A percentile compares a stretch with the other conserved stretches of the same genome.
phyloP scores from a whole-genome alignment of 1,139 yeast species.

The Neolecta irregularis region DNA sequence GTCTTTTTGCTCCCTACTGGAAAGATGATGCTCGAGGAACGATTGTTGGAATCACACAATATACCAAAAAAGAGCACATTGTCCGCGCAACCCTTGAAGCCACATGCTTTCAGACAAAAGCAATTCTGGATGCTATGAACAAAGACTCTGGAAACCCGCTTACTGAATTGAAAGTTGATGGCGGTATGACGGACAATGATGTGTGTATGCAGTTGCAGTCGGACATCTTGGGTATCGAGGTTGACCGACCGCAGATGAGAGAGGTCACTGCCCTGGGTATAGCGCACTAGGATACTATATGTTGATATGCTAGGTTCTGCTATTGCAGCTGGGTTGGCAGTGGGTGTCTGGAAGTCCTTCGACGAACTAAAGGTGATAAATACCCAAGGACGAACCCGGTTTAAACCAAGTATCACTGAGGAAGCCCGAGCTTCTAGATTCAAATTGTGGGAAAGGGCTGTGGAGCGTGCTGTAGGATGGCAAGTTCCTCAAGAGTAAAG shows the following conservation, averaged over 20 bases:
- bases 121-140: constrained; percentile 81
- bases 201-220: constrained; percentile 92
- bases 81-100: constrained; percentile 93
- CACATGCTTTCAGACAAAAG: constrained; percentile 84
- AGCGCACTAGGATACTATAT: too few species aligned
- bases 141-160: constrained; percentile 52
- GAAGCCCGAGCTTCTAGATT: constrained; percentile 48
- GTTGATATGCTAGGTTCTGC: too few species aligned
- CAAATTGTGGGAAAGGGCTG: constrained; percentile 71
- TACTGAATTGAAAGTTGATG: constrained; percentile 55
- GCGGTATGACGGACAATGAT: constrained; percentile 88
- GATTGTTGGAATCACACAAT: constrained; percentile 82
- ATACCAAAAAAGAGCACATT: constrained; percentile 71
- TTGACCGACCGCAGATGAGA: constrained; percentile 62
- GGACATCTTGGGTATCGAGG: constrained; percentile 72
- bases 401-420: constrained; percentile 45
- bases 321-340: constrained; percentile 80
- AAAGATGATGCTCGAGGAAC: constrained; percentile 86
- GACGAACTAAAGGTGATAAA: constrained; percentile 40
- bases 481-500: too few species aligned
- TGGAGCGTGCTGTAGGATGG: constrained; percentile 70
- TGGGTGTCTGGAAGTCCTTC: constrained; percentile 60
- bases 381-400: constrained; percentile 32
- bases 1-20: constrained; percentile 94
- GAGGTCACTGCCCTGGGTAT: constrained; percentile 91